phyloP scores from a whole-genome alignment of 352 stramenopile genomes.

The Blastocystis hominis region DNA sequence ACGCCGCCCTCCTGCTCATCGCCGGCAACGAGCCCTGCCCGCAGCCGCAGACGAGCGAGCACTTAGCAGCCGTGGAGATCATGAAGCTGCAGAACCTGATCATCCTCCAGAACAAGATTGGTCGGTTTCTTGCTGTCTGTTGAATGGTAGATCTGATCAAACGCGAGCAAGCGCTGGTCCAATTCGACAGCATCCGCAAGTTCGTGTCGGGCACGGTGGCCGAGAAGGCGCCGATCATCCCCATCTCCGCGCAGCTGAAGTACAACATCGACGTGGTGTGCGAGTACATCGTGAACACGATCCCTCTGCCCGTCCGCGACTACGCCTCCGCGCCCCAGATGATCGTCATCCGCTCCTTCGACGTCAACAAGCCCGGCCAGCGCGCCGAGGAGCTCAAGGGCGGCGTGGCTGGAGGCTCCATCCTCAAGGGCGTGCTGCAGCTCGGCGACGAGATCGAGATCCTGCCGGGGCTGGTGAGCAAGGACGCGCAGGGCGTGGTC shows the following conservation, averaged over 20 bases:
- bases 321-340: constrained; percentile 92
- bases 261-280: constrained; percentile 99
- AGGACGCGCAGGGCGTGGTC: constrained; percentile 81
- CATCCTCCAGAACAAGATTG: constrained; percentile 99
- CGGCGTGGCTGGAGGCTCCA: constrained; percentile 77
- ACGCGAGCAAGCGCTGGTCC: constrained; percentile 85
- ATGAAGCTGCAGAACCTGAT: constrained; percentile 99
- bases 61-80: constrained; percentile 98
- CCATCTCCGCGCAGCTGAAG: constrained; percentile 95
- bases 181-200: constrained; percentile 78
- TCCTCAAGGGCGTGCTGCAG: constrained; percentile 88
- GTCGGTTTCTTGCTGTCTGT: not conserved
- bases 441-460: constrained; percentile 98
- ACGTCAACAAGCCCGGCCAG: constrained; percentile 99
- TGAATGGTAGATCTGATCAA: constrained; percentile 85
- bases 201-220: constrained; percentile 74
- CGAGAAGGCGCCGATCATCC: constrained; percentile 93
- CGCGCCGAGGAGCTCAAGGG: constrained; percentile 87
- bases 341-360: constrained; percentile 99
- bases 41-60: constrained; percentile 97
- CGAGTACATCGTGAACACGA: constrained; percentile 97
- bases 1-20: constrained; percentile 93
- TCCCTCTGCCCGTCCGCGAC: constrained; percentile 89
- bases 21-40: constrained; percentile 94
- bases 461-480: constrained; percentile 93